Conservation (phyloP, 2,329 filamentous ascomycete genomes). For the Sodiomyces alkalinus region DNA sequence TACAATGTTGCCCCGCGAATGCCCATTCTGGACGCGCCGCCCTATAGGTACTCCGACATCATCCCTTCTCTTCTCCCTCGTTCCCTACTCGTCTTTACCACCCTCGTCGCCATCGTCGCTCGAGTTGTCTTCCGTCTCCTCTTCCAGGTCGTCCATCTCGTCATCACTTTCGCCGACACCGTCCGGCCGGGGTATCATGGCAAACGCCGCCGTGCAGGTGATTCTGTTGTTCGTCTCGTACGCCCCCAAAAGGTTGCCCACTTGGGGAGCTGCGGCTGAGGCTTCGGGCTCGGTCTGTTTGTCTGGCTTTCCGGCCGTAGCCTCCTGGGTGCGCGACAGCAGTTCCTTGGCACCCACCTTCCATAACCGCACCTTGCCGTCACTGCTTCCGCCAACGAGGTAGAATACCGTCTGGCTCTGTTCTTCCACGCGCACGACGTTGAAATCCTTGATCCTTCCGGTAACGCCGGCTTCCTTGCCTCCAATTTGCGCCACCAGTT, state of each 20-base stretch:
- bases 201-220: conserved; percentile 74
- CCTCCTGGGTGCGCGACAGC: conserved; percentile 8
- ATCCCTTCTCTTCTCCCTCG: conserved; percentile 2
- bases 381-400: conserved; percentile 65
- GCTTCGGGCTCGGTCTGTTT: conserved; percentile 12
- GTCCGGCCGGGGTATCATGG: conserved; percentile 59
- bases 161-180: conserved; percentile 44
- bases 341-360: conserved; percentile 32
- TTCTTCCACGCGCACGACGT: conserved; percentile 35
- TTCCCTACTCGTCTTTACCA: conserved; percentile 20
- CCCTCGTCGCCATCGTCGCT: no score
- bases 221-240: conserved; percentile 82
- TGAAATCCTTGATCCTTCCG: conserved; percentile 80
- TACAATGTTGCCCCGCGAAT: no score
- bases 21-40: no score
- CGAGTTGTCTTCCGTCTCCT: no score
- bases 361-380: conserved; percentile 76
- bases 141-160: conserved; percentile 27
- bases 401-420: conserved; percentile 28
- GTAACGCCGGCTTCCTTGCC: conserved; percentile 52
- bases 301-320: conserved; percentile 11
- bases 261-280: conserved; percentile 12
- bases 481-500: conserved; percentile 62
- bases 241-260: conserved; percentile 56
- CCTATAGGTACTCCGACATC: no score